Conservation (phyloP, 441 rosid species). For the Erodium trifolium region DNA sequence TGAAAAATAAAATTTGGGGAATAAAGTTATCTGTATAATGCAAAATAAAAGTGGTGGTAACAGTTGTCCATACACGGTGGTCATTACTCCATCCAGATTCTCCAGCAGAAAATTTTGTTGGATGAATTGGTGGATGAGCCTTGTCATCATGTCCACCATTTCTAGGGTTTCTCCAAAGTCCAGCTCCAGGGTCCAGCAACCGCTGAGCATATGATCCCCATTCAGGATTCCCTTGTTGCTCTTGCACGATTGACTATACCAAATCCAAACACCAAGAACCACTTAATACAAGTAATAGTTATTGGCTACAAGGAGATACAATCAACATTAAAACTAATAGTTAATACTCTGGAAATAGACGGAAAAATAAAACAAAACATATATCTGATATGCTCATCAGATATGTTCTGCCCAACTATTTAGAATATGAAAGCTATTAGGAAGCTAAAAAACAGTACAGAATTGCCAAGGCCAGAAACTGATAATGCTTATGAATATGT, state of each 20-base stretch:
- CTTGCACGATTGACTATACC: conserved; percentile 65
- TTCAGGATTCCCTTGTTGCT: conserved; percentile 71
- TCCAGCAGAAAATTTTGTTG: conserved; percentile 83
- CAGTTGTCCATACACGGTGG: conserved; percentile 52
- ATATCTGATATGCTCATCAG: too few relatives aligned
- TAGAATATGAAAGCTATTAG: not conserved
- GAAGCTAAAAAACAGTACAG: not conserved
- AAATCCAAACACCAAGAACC: conserved; percentile 22
- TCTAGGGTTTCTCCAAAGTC: conserved; percentile 89
- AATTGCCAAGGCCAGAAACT: conserved; percentile 16
- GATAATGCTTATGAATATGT: conserved; percentile 11
- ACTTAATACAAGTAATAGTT: conserved; percentile 9
- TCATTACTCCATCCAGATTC: conserved; percentile 82
- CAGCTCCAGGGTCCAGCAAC: conserved; percentile 58
- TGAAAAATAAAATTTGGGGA: conserved; percentile 13
- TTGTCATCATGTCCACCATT: conserved; percentile 96
- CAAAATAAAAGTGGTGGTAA: not conserved
- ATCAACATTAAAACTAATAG: not conserved
- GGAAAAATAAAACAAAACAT: not conserved
- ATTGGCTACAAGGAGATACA: conserved; percentile 2
- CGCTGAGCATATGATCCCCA: conserved; percentile 91
- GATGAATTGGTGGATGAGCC: conserved; percentile 98
- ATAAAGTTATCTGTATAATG: not conserved
- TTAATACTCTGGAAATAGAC: not conserved
- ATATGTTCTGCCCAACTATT: too few relatives aligned